These are phyloP conservation scores for Colletotrichum tropicicola DNA, from an alignment of 2,329 filamentous ascomycete genomes.

Conservation along the genomic window DNA sequence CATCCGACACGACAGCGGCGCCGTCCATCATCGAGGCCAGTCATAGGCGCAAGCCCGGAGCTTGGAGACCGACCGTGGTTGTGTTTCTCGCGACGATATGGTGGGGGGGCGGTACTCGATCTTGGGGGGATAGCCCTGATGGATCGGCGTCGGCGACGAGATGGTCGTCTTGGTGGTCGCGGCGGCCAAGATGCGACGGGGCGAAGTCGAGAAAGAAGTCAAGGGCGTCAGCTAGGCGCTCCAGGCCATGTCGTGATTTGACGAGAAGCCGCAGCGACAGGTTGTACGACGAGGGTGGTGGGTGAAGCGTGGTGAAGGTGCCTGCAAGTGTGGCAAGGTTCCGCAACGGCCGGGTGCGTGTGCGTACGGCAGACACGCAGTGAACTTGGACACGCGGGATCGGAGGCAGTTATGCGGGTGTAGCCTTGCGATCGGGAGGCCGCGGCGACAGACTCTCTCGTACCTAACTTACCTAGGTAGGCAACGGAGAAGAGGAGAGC, in stretches of 20 bases:
- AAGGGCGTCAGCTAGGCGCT: conserved; percentile 21
- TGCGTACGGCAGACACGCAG: neutral
- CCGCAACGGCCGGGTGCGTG: neutral
- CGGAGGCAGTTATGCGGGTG: too few relatives aligned
- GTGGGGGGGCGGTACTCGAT: conserved; percentile 23
- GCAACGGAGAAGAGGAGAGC: neutral
- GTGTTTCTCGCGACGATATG: conserved; percentile 34
- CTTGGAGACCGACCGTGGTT: conserved; percentile 24
- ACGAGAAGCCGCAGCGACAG: neutral
- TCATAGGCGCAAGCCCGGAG: conserved; percentile 32
- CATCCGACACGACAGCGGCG: conserved; percentile 57
- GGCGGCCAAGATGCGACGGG: neutral
- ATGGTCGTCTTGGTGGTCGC: conserved; percentile 2
- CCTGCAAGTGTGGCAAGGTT: neutral
- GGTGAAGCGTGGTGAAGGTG: neutral
- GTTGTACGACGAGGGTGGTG: neutral
- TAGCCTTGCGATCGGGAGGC: too few relatives aligned
- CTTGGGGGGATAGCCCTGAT: neutral
- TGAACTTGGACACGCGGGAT: neutral
- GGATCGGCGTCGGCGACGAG: neutral
- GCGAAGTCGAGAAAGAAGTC: neutral
- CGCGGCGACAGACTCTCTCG: too few relatives aligned
- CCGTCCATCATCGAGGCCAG: conserved; percentile 57
- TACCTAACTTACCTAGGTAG: too few relatives aligned
- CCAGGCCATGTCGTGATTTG: conserved; percentile 19